Percentiles rank a stretch among this genome's conserved stretches.
Evolutionary conservation across 2,329 filamentous ascomycete genomes (phyloP).

Genomic region (Raffaelea arxii): DNA sequence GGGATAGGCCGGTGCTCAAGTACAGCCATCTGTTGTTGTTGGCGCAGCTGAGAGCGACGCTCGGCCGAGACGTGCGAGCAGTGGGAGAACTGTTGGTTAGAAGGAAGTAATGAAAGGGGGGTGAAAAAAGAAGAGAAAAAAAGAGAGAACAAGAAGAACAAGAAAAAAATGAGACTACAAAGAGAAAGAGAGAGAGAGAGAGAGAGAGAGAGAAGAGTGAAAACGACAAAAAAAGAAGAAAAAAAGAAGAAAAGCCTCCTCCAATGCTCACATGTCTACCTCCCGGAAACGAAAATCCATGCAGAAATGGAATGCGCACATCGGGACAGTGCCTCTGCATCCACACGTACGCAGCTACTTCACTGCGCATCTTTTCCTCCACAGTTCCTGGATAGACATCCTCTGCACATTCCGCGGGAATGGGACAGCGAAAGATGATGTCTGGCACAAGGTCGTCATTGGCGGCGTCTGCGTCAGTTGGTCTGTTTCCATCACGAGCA

Average conservation of each 20-base stretch:
- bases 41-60: no score
- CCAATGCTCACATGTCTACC: no score
- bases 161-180: background rate
- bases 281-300: constrained; percentile 9
- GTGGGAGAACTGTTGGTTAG: no score
- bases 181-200: background rate
- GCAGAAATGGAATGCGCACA: constrained; percentile 23
- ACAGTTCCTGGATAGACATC: constrained; percentile 22
- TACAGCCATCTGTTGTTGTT: no score
- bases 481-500: no score
- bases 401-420: no score
- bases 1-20: no score
- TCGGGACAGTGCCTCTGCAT: constrained; percentile 24
- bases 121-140: background rate
- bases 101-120: background rate
- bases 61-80: no score
- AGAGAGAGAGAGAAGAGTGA: background rate
- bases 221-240: background rate
- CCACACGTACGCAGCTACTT: constrained; percentile 29
- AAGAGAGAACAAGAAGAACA: background rate
- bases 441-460: no score
- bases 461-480: no score
- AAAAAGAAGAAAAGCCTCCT: background rate
- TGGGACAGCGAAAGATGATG: no score
- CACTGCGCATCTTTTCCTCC: constrained; percentile 28